Base-by-base conservation (phyloP, 306 rosid species). In the Sicyos edulis region DNA sequence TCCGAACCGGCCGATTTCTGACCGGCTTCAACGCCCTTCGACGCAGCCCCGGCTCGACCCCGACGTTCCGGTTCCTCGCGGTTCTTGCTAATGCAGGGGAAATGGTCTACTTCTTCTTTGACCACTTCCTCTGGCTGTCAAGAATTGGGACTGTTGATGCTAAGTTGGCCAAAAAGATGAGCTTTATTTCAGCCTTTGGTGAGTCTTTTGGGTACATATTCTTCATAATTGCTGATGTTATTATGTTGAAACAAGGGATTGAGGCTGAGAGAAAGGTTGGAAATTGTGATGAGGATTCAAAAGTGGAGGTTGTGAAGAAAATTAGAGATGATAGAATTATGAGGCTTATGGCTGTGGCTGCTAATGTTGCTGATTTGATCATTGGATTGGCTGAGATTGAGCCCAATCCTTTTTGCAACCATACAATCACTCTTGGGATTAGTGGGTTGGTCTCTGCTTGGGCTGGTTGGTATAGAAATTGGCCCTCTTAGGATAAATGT, bases 381-480 rank as follows among this genome's bases (percentile, higher is more conserved):
- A 93, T 93, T 62, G 98, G 34, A 12, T 0, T 93, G 69, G 98
- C 98, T 1, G 98, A 93, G 8, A 88, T 93, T 76, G 95, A 93
- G 24, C 98, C 98, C 6, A 93, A 93, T 14, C 97, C 96, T 0
- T 88, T 93, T 16, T 93, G 97, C 63, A 87, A 84, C 57, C 98
- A 91, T 79, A 75, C 89, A 20, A 75, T 93, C 15, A 86, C 92
- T 55, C 96, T 93, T 79, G 98, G 96, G 8, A 90, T 93, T 19
- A 86, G 97, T 80, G 98, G 98, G 2, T 80, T 93, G 88, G 97
- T 93, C 79, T 93, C 97, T 85, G 98, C 98, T 56, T 93, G 98
- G 98, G 86, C 97, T 78, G 98, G 98, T 75, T 93, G 98, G 98
- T 93, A 91, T 9, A 85, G 97, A 83, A 93, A 93, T 34, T 93